phyloP scores from a whole-genome alignment of 2,329 filamentous ascomycete genomes.

The Penicillium sp. region DNA sequence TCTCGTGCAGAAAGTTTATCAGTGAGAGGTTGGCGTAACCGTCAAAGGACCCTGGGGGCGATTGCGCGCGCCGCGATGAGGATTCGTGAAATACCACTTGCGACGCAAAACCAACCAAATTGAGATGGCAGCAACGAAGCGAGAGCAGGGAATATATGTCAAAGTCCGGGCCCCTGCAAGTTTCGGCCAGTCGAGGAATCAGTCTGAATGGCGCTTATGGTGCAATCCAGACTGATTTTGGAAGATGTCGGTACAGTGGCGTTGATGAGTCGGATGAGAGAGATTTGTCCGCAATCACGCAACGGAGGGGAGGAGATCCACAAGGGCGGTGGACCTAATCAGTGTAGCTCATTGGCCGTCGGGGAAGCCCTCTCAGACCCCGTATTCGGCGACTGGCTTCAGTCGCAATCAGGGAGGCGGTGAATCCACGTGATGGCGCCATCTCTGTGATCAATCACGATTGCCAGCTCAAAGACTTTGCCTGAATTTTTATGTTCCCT shows the following conservation, averaged over 20 bases:
- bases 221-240: conserved; percentile 3
- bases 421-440: conserved; percentile 17
- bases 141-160: neutral
- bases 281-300: conserved; percentile 14
- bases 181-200: neutral
- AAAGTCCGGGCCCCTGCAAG: neutral
- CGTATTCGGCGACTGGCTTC: neutral
- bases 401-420: neutral
- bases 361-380: neutral
- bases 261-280: conserved; percentile 3
- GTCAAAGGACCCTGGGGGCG: conserved; percentile 6
- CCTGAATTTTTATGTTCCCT: no score
- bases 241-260: neutral
- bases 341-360: conserved; percentile 4
- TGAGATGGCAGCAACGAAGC: neutral
- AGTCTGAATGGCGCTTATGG: conserved; percentile 1
- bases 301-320: conserved; percentile 5
- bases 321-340: conserved; percentile 6
- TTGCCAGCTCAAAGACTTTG: no score
- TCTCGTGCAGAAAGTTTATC: conserved; percentile 2
- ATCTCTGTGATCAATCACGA: conserved; percentile 13
- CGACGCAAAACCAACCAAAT: no score
- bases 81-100: neutral
- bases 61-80: neutral
- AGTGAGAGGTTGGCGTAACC: neutral